These are phyloP conservation scores for Boechera divaricarpa DNA, from an alignment of 345 rosid species.

Conservation along the genomic window DNA sequence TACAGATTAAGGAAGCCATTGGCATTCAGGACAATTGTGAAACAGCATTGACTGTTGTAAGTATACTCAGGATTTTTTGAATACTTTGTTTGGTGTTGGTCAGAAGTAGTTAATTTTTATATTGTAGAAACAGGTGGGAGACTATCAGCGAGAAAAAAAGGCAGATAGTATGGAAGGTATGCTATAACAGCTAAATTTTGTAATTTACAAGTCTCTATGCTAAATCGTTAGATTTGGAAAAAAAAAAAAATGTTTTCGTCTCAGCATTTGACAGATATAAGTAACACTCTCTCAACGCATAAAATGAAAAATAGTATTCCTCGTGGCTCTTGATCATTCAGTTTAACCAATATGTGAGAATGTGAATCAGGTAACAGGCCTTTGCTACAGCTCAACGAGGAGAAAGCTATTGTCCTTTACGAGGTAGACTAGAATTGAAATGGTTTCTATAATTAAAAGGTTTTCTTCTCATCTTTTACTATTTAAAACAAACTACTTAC, in stretches of 20 bases:
- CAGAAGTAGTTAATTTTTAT: constrained; percentile 21
- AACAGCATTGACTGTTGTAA: constrained; percentile 59
- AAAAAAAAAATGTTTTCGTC: not conserved
- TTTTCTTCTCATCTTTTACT: not conserved
- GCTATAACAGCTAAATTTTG: not conserved
- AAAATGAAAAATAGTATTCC: not conserved
- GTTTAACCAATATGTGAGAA: constrained; percentile 29
- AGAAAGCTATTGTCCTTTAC: constrained; percentile 92
- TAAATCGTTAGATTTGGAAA: not conserved
- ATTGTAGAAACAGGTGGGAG: constrained; percentile 59
- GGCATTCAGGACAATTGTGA: constrained; percentile 72
- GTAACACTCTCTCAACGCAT: not conserved
- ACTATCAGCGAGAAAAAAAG: constrained; percentile 52
- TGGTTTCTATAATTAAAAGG: not conserved
- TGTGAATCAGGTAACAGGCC: constrained; percentile 61
- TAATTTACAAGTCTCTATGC: constrained; percentile 27
- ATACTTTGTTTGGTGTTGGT: constrained; percentile 22
- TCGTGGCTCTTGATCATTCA: constrained; percentile 13
- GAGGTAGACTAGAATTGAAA: constrained; percentile 51
- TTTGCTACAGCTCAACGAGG: constrained; percentile 56
- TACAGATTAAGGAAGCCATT: constrained; percentile 92
- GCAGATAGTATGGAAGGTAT: constrained; percentile 70
- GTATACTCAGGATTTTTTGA: constrained; percentile 35
- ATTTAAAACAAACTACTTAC: constrained; percentile 1
- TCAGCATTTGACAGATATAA: not conserved